Base-by-base conservation (phyloP, 495 filamentous ascomycete genomes). In the Lineolata rhizophorae region DNA sequence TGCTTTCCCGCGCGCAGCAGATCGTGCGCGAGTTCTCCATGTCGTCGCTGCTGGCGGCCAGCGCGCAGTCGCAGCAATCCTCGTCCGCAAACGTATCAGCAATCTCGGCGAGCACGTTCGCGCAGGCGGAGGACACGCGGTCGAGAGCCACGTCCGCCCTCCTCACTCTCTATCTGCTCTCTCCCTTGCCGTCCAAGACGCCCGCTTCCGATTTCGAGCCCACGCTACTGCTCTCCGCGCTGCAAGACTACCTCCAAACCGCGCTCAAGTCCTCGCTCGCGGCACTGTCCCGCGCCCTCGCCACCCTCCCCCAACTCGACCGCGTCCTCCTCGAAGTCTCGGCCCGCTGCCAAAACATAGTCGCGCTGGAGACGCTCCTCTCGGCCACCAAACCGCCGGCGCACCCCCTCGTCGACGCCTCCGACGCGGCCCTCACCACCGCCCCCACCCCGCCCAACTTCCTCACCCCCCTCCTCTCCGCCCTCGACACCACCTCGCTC, bases 331-430 rank as follows among this genome's bases (percentile, higher is more conserved):
- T 65, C 17, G 87, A 95, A 45, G 65, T 93, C 11, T 75, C 77
- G 5, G 68, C 71, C 4, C 62, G 80, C 28, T 93, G 90, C 45
- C 80, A 92, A 53, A 90, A 87, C 37, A 71, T 95, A 16, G 73
- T 85, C 6, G 79, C 80, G 2, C 50, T 95, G 1, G 85, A 95
- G 51, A 59, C 67, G 2, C 67, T 93, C 16, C 64, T 97, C 21
- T 67, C 62, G 25, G 59, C 57, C 9, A 70, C 68, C 2, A 73
- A 67, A 30, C 58, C 67, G 1, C 80, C 78, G 1, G 30, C 51
- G 0, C 76, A 81, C 38, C 70, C 75, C 0, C 54, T 75, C 12
- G 44, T 81, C 14, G 34, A 52, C 6, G 8, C 32, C n/a, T 12
- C 28, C 3, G 16, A 36, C 22, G 12, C 11, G n/a, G 21, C 3